phyloP scores from a whole-genome alignment of 495 filamentous ascomycete species.

The Penicillium daleae region DNA sequence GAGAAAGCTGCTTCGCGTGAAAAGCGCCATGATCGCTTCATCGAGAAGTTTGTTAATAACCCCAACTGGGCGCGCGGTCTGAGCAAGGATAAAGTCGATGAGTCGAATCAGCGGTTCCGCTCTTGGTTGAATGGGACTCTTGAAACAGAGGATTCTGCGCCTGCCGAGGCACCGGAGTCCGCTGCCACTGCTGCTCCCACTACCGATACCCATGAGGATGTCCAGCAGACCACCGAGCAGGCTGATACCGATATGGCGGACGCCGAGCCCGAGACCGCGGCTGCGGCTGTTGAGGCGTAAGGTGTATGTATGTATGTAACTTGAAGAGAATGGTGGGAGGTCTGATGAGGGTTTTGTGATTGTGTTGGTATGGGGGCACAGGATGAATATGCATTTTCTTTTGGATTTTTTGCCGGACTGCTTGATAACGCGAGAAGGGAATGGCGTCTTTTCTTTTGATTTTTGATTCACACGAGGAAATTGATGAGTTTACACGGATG shows the following conservation, averaged over 20 bases:
- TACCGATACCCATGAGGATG: constrained; percentile 10
- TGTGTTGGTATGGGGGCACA: not conserved
- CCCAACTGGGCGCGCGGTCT: constrained; percentile 75
- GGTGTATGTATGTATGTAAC: not conserved
- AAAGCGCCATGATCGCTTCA: constrained; percentile 62
- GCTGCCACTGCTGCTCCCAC: not conserved
- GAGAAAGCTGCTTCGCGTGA: constrained; percentile 54
- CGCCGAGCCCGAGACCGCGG: no score
- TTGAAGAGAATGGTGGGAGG: not conserved
- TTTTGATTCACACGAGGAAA: constrained; percentile 24
- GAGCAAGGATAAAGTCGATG: constrained; percentile 71
- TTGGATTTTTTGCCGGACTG: constrained; percentile 9
- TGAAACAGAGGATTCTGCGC: constrained; percentile 21
- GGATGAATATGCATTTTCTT: constrained; percentile 23
- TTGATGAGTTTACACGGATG: constrained; percentile 22
- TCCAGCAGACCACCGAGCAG: constrained; percentile 9
- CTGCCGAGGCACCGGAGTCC: constrained; percentile 19
- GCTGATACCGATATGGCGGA: constrained; percentile 47
- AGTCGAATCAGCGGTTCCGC: constrained; percentile 64
- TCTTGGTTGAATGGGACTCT: constrained; percentile 46
- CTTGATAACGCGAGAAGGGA: constrained; percentile 18
- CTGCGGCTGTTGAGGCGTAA: constrained; percentile 16
- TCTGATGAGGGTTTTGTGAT: not conserved
- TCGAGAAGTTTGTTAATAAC: constrained; percentile 75
- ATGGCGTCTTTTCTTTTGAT: constrained; percentile 17